Evolutionary conservation across 352 stramenopile species (phyloP), one percentile per base, ranked within the genome.

Genomic region (Phytophthora nicotianae): DNA sequence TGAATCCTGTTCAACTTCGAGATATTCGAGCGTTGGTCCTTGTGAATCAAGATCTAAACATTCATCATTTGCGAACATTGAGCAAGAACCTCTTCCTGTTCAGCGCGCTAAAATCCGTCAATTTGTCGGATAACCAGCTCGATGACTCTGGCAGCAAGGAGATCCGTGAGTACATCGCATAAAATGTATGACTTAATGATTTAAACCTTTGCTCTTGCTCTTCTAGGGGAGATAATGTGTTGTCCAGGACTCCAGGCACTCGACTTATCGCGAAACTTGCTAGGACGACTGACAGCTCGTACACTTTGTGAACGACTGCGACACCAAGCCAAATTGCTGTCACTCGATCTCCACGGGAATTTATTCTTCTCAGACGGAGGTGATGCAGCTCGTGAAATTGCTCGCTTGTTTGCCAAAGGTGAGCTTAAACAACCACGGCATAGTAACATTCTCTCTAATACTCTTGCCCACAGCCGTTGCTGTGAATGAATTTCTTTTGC

Each of bases 61-160:
- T 61, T 13, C 57, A 56, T 1, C 56, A 79, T 11, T 29, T 83
- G 5, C 50, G 50, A 3, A 26, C 43, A 17, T 53, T 80, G 8
- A 37, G 51, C 19, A 62, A 62, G 10, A 69, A 78, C 33, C 40
- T 78, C 9, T 75, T 77, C 26, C 33, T 74, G 11, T 68, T 74
- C 10, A 65, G 55, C 26, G 47, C 46, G 6, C 19, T 79, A 0
- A 17, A 48, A 9, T 72, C 61, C 3, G 53, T 83, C 7, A 70
- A 68, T 46, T 52, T 83, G 9, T 54, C 68, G 3, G 52, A 80
- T 52, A 83, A 83, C 49, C 64, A 78, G 19, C 58, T 80, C n/a
- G 70, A 82, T 21, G 72, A 67, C 40, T 61, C 33, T 19, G 35
- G 57, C 35, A 52, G 26, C 58, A 72, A 70, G 24, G 62, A 77